Evolutionary conservation across 192 early-diverging fungal genomes (phyloP).

Genomic region (Martensiomyces pterosporus): DNA sequence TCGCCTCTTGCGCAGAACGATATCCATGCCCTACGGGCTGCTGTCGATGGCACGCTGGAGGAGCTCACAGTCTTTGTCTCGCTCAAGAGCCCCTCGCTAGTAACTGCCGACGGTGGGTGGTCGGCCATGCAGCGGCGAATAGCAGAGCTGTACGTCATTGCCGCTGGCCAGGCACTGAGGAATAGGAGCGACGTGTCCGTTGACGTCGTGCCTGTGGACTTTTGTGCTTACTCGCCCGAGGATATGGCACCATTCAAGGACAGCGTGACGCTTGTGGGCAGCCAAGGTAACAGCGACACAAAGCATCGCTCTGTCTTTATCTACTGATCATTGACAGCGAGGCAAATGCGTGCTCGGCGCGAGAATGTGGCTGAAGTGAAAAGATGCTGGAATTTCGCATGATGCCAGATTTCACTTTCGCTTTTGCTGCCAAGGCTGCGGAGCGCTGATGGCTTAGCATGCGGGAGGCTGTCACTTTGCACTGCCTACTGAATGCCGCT

Average conservation of each 20-base stretch:
- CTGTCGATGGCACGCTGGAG: conserved; percentile 13
- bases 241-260: conserved; percentile 30
- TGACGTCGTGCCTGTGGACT: conserved; percentile 37
- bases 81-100: conserved; percentile 1
- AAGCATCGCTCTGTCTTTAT: too few species aligned
- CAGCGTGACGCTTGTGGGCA: conserved; percentile 8
- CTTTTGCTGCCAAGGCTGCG: too few species aligned
- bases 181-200: conserved; percentile 1
- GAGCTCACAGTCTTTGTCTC: conserved; percentile 36
- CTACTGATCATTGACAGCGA: too few species aligned
- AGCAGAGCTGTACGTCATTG: conserved; percentile 34
- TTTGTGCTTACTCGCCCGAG: conserved; percentile 37
- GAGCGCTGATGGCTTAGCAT: too few species aligned
- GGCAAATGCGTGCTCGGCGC: too few species aligned
- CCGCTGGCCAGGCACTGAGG: conserved; percentile 18
- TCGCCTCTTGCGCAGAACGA: conserved; percentile 13
- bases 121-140: conserved; percentile 43
- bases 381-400: too few species aligned
- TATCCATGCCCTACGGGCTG: conserved; percentile 17
- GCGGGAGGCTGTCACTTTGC: too few species aligned
- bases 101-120: conserved; percentile 18
- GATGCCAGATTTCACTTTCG: too few species aligned
- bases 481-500: conserved; percentile 2
- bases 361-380: too few species aligned
- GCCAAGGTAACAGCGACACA: conserved; percentile 11